Conservation (phyloP, 73 alveolate genomes). For the Paramecium pentaurelia region DNA sequence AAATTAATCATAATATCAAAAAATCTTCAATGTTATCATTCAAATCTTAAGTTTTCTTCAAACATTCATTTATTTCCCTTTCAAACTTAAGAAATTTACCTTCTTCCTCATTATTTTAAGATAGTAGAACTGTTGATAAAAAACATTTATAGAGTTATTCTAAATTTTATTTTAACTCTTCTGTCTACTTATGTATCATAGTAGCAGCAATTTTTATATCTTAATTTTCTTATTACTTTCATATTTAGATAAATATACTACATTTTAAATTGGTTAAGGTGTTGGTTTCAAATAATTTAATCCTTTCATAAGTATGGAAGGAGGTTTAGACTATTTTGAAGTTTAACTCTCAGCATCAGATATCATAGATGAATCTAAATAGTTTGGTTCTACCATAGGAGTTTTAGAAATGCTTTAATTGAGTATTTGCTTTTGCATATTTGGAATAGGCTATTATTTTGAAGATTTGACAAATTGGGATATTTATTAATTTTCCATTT, state of each 20-base stretch:
- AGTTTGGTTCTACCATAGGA: background rate
- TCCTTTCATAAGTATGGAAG: background rate
- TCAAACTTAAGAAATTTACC: background rate
- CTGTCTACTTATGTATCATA: background rate
- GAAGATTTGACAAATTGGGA: background rate
- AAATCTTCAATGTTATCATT: slow-evolving; percentile 7
- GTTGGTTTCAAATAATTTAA: background rate
- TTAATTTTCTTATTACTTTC: background rate
- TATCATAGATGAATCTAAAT: background rate
- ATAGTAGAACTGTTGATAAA: background rate
- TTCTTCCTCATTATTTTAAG: background rate
- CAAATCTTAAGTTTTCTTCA: background rate
- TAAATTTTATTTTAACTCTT: background rate
- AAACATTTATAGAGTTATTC: background rate
- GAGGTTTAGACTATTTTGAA: background rate
- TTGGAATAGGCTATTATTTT: background rate
- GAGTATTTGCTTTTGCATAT: background rate
- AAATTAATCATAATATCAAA: background rate
- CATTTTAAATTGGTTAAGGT: background rate
- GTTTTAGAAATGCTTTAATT: background rate
- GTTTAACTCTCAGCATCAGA: background rate
- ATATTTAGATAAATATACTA: background rate
- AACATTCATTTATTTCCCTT: background rate
- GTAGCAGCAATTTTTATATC: background rate
- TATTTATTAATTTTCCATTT: background rate